Percentiles rank a stretch among this genome's conserved stretches.
Evolutionary conservation across 176 grass and related monocot genomes (phyloP).

Genomic region (Triticum urartu): DNA sequence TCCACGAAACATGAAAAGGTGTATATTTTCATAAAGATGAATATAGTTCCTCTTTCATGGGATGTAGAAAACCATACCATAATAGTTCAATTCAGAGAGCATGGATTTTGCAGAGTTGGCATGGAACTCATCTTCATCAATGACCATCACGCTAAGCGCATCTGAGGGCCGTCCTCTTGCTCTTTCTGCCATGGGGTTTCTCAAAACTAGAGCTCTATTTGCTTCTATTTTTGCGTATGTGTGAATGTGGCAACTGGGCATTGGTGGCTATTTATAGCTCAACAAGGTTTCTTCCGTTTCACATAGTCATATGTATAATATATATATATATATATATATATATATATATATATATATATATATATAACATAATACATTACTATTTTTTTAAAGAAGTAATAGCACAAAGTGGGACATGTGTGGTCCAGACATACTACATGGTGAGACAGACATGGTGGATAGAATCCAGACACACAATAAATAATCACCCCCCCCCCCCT

Average conservation of each 20-base stretch:
- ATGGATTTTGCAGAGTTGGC: neutral
- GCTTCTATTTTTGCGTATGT: neutral
- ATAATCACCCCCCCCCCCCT: too few species aligned
- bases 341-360: too few species aligned
- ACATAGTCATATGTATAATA: too few species aligned
- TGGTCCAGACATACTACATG: neutral
- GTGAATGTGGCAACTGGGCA: neutral
- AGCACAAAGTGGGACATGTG: neutral
- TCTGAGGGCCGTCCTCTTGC: neutral
- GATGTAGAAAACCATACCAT: neutral
- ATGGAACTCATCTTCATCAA: slow-evolving; percentile 20
- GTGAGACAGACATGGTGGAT: neutral
- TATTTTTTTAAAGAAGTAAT: too few species aligned
- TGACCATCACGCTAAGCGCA: neutral
- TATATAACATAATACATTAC: too few species aligned
- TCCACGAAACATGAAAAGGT: neutral
- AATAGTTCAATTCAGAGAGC: slow-evolving; percentile 2
- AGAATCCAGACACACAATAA: neutral
- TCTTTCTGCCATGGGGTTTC: neutral
- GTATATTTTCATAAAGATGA: neutral
- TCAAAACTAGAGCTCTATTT: neutral
- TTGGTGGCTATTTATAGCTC: slow-evolving; percentile 13
- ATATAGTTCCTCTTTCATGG: neutral
- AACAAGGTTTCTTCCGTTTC: neutral
- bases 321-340: too few species aligned